Evolutionary conservation across 805 yeast genomes (phyloP).

Genomic region (Sugiyamaella marilandica): DNA sequence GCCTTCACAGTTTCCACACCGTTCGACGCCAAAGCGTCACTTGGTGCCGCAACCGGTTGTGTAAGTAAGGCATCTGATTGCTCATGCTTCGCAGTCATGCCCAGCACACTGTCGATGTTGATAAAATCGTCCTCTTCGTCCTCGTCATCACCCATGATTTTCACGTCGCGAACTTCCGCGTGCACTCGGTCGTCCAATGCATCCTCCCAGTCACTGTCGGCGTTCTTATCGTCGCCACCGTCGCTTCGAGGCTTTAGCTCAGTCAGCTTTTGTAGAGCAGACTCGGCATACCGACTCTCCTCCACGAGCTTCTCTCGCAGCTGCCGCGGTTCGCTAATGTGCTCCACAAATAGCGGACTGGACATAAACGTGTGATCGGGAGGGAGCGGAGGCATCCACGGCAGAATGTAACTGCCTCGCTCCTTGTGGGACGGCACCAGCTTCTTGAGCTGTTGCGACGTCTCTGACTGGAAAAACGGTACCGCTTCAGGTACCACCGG

Average conservation of each 20-base stretch:
- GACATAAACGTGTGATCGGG: slow-evolving; percentile 88
- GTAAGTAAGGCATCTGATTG: background rate
- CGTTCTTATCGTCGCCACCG: background rate
- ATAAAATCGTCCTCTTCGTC: background rate
- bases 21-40: no score
- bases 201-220: slow-evolving; percentile 1
- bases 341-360: slow-evolving; percentile 62
- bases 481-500: slow-evolving; percentile 41
- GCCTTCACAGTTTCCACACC: no score
- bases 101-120: background rate
- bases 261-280: slow-evolving; percentile 57
- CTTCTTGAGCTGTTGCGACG: slow-evolving; percentile 43
- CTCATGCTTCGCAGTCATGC: background rate
- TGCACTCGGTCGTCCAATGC: background rate
- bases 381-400: slow-evolving; percentile 83
- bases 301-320: slow-evolving; percentile 68
- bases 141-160: background rate
- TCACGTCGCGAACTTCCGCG: background rate
- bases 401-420: slow-evolving; percentile 49
- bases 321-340: slow-evolving; percentile 63
- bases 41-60: no score
- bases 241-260: background rate
- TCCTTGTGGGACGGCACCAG: slow-evolving; percentile 51
- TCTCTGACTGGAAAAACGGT: slow-evolving; percentile 51
- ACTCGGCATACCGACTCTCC: slow-evolving; percentile 78